Conservation (phyloP, 2,329 filamentous ascomycete genomes). For the Hypomyces rosellus region DNA sequence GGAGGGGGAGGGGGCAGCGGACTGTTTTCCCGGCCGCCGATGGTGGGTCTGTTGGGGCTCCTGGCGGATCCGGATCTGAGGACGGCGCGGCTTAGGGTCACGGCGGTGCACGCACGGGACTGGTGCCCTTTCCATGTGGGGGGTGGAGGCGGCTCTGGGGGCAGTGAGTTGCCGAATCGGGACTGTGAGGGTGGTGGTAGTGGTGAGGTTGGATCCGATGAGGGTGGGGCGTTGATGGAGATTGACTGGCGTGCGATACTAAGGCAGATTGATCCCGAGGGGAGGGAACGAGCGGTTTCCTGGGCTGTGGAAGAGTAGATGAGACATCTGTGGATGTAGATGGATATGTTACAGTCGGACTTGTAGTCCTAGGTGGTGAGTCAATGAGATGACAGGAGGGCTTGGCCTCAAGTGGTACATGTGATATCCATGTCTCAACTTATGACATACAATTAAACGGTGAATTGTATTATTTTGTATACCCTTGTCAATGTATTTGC, state of each 20-base stretch:
- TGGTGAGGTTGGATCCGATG: background rate
- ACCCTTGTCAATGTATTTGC: too few species aligned
- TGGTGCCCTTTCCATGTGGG: constrained; percentile 38
- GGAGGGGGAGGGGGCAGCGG: too few species aligned
- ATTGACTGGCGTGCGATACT: constrained; percentile 28
- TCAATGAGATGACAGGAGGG: too few species aligned
- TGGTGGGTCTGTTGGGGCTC: constrained; percentile 32
- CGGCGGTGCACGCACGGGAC: constrained; percentile 27
- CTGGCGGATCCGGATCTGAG: constrained; percentile 41
- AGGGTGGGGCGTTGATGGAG: constrained; percentile 17
- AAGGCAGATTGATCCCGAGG: constrained; percentile 24
- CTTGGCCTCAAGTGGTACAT: too few species aligned
- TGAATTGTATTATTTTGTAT: too few species aligned
- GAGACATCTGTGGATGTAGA: background rate
- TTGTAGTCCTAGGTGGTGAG: too few species aligned
- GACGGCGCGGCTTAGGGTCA: constrained; percentile 32
- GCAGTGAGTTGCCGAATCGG: background rate
- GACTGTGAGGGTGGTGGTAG: background rate
- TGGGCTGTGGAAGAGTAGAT: constrained; percentile 3
- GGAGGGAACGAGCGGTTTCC: constrained; percentile 17
- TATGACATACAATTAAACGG: too few species aligned
- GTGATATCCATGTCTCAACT: too few species aligned
- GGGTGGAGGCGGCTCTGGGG: background rate
- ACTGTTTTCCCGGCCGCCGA: constrained; percentile 23
- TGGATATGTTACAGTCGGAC: too few species aligned